Base-by-base conservation (phyloP, 2,329 filamentous ascomycete genomes). In the Ceratocystis ficicola region DNA sequence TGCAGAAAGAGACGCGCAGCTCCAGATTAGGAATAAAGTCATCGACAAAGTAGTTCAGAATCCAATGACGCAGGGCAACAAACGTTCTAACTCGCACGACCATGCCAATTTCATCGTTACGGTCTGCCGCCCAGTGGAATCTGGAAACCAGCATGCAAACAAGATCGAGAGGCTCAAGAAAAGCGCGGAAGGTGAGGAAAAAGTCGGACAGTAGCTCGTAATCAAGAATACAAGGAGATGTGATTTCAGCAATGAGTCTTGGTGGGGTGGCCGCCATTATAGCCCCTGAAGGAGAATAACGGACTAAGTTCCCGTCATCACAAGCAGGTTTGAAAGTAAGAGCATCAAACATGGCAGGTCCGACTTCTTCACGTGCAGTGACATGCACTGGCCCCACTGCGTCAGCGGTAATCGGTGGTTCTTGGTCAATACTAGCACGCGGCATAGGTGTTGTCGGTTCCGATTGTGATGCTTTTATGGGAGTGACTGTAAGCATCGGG, bases 181-280 rank as follows among this genome's bases (percentile, higher is more conserved):
- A 99, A 2, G 88, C 83, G 62, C 94, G 89, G 72, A 90, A 99
- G 0, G 94, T 97, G 25, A 99, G 83, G 72, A 99, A 99, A 76
- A 99, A 99, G 74, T 99, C 94, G 0, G 94, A 97, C 3, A 99
- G 84, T 4, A 99, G 81, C 72, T 97, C 93, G 74, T 99, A 99
- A 74, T 99, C 93, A 72, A 99, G 84, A 73, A 97, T 96, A 62
- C 86, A 91, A 17, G 94, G 90, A 0, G 94, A 97, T 0, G 94
- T 97, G 69, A 99, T 96, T 76, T 99, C 92, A 12, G 93, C 92
- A 62, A 99, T 89, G 46, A 99, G 84, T 12, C 94, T 87, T 2
- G 92, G 86, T 1, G 93, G 91, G 0, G 91, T 96, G 15, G 94
- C 94, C 44, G 94, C 94, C 36, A 86, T 87, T 22, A 99, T 92